phyloP scores from a whole-genome alignment of 2,329 filamentous ascomycete genomes.

The Microsporum canis region DNA sequence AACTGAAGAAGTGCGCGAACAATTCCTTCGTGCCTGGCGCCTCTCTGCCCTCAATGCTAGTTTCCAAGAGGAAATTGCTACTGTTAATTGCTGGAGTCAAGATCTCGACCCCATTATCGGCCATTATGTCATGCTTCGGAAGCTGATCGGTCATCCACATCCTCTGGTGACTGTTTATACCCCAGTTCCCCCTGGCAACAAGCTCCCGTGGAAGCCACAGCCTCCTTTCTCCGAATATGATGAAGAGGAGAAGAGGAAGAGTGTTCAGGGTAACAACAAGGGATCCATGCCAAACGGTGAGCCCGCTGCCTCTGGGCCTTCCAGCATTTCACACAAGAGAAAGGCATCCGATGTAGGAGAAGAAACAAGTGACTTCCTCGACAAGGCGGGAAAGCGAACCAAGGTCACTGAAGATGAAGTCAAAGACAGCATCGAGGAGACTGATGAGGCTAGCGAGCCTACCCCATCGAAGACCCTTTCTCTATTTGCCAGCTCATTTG shows the following conservation, averaged over 20 bases:
- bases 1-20: slow-evolving; percentile 40
- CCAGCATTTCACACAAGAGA: slow-evolving; percentile 6
- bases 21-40: slow-evolving; percentile 35
- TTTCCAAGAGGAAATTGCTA: slow-evolving; percentile 32
- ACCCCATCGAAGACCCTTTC: slow-evolving; percentile 11
- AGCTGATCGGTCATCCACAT: slow-evolving; percentile 20
- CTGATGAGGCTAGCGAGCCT: slow-evolving; percentile 6
- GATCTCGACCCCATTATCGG: slow-evolving; percentile 22
- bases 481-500: slow-evolving; percentile 15
- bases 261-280: background rate
- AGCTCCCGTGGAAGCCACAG: slow-evolving; percentile 1
- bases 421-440: slow-evolving; percentile 1
- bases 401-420: background rate
- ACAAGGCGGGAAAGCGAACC: slow-evolving; percentile 6
- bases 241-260: background rate
- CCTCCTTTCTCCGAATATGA: background rate
- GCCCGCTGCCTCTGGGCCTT: background rate
- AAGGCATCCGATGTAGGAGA: slow-evolving; percentile 8
- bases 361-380: background rate
- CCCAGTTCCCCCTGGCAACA: slow-evolving; percentile 7
- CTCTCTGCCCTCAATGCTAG: slow-evolving; percentile 20
- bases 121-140: slow-evolving; percentile 21
- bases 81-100: slow-evolving; percentile 16
- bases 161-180: slow-evolving; percentile 14
- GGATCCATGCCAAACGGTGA: background rate